These are phyloP conservation scores for Umbelopsis sp. DNA, from an alignment of 192 early-diverging fungal genomes.

Conservation along the genomic window DNA sequence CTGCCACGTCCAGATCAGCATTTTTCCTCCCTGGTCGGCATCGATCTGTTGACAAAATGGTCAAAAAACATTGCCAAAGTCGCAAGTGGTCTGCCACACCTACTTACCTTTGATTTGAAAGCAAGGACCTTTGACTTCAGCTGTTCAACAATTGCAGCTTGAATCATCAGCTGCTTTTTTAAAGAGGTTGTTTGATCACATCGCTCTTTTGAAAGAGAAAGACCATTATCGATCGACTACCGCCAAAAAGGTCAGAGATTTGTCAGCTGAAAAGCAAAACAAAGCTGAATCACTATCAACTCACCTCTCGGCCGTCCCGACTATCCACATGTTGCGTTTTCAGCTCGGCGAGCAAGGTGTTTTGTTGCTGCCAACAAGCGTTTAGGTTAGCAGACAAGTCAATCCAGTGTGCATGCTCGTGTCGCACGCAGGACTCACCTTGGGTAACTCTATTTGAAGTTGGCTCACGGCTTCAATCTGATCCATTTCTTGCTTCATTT, in stretches of 20 bases:
- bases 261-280: too few species aligned
- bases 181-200: neutral
- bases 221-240: neutral
- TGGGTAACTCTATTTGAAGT: neutral
- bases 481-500: constrained; percentile 16
- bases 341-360: constrained; percentile 7
- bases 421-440: neutral
- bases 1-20: neutral
- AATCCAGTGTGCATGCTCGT: neutral
- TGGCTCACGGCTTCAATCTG: constrained; percentile 1
- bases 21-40: neutral
- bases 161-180: neutral
- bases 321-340: neutral
- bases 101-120: neutral
- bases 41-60: neutral
- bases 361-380: neutral
- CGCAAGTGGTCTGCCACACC: neutral
- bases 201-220: neutral
- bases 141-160: neutral
- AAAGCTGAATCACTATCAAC: neutral
- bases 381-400: neutral
- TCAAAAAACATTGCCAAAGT: neutral
- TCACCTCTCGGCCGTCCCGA: neutral
- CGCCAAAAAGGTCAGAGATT: too few species aligned
- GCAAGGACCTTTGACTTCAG: constrained; percentile 5